Evolutionary conservation across 1,139 yeast species (phyloP), one percentile per base, ranked within the genome.

Genomic region (Suhomyces ambrosiae): DNA sequence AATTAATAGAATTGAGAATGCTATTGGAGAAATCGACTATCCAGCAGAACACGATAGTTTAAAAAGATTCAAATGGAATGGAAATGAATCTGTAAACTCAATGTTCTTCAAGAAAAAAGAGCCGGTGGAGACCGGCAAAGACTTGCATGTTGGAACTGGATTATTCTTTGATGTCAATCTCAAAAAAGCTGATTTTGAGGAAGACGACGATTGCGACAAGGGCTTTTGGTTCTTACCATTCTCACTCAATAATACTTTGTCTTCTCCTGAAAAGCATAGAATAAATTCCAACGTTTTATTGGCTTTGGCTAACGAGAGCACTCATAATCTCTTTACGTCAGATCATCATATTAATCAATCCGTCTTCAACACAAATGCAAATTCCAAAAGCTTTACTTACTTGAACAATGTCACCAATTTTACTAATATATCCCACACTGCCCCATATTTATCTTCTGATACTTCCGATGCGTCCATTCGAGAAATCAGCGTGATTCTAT

Each of bases 71-170:
- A n/a, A n/a, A n/a, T n/a, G 48, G 28, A 35, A 46, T 42, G 50
- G 48, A 7, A 45, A 52, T 3, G 51, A 54, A 40, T 43, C 44
- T 30, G 38, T 35, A 9, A 17, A 35, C n/a, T 11, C 27, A 3
- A 18, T 28, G 26, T 30, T 35, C 14, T 32, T 36, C 23, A 32
- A 22, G 27, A 32, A 32, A 15, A 27, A 32, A 21, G 37, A 28
- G n/a, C 19, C 21, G 4, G 25, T n/a, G 6, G 35, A 29, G 30
- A 30, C 21, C 5, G 41, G 31, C 5, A 23, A 30, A 16, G 23
- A 30, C 27, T 46, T 56, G 23, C 60, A 58, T 4, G 52, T 55
- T 34, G 60, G 58, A 5, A 52, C 61, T 6, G 50, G 50, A 14
- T 48, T 54, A 33, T 56, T 53, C 33, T 41, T 56, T 11, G 45